phyloP scores from a whole-genome alignment of 352 stramenopile genomes.

The Pythium pyrilobum region DNA sequence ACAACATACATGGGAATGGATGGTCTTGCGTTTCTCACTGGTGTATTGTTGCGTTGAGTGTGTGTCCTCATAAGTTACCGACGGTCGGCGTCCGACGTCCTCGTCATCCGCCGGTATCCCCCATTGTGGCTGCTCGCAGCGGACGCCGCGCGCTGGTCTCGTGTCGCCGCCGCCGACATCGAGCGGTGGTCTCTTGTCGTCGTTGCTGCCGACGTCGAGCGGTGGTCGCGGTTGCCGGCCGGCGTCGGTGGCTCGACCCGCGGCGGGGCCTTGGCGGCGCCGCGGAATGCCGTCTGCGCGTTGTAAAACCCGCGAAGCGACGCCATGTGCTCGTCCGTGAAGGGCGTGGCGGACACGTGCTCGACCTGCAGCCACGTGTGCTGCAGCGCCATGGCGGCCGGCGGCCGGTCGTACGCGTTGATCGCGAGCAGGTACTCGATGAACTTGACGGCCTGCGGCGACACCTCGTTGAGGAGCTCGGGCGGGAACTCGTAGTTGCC shows the following conservation, averaged over 20 bases:
- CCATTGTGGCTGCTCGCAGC: constrained; percentile 6
- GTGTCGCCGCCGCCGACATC: too few species aligned
- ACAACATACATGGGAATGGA: neutral
- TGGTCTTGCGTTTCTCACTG: too few species aligned
- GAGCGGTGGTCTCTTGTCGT: too few species aligned
- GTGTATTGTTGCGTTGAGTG: neutral
- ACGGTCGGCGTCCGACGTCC: neutral
- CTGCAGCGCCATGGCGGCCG: constrained; percentile 52
- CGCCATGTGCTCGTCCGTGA: constrained; percentile 44
- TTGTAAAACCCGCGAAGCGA: constrained; percentile 39
- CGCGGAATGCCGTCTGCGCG: neutral
- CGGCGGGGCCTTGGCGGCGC: neutral
- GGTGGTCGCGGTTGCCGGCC: neutral
- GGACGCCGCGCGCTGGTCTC: constrained; percentile 3
- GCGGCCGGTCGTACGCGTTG: constrained; percentile 51
- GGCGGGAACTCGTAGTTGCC: constrained; percentile 52
- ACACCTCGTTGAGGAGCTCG: constrained; percentile 47
- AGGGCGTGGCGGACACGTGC: constrained; percentile 21
- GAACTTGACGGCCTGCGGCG: constrained; percentile 66
- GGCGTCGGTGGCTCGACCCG: neutral
- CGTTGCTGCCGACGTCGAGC: constrained; percentile 12
- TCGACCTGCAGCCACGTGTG: constrained; percentile 70
- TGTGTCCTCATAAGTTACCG: constrained; percentile 2
- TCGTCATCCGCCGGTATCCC: too few species aligned
- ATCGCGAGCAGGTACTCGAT: constrained; percentile 67